These are phyloP conservation scores for Chaetomium sp. DNA, from an alignment of 2,329 filamentous ascomycete species.

Conservation along the genomic window DNA sequence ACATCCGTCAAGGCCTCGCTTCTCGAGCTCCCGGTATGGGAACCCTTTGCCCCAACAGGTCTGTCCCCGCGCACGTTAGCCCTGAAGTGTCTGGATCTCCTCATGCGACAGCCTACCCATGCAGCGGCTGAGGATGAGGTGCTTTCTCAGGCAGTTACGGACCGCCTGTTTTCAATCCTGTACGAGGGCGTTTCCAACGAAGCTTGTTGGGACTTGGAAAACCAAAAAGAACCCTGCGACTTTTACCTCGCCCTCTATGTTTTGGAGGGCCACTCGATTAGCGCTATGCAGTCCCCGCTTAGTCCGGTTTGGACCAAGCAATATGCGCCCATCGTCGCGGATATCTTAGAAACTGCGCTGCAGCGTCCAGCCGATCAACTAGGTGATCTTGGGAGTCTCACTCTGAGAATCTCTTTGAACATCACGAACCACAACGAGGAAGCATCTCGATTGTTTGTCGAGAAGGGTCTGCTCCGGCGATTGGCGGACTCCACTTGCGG, in stretches of 20 bases:
- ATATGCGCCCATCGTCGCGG: constrained; percentile 47
- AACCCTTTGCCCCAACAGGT: constrained; percentile 39
- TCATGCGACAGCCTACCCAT: constrained; percentile 46
- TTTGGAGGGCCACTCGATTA: constrained; percentile 48
- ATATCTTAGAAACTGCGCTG: constrained; percentile 38
- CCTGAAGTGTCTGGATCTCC: constrained; percentile 55
- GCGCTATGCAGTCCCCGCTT: constrained; percentile 39
- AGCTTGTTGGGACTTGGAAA: constrained; percentile 33
- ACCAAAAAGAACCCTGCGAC: constrained; percentile 31
- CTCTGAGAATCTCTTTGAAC: constrained; percentile 71
- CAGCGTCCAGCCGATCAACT: constrained; percentile 30
- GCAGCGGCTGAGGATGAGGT: constrained; percentile 43
- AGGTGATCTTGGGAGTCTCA: constrained; percentile 39
- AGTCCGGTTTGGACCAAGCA: constrained; percentile 40
- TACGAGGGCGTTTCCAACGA: constrained; percentile 29
- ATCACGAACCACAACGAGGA: constrained; percentile 72
- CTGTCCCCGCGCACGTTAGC: constrained; percentile 59
- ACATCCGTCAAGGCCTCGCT: constrained; percentile 48
- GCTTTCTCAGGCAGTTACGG: constrained; percentile 42
- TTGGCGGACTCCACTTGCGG: constrained; percentile 46
- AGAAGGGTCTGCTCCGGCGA: constrained; percentile 46
- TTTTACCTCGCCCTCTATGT: constrained; percentile 41
- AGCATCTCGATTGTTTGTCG: constrained; percentile 63
- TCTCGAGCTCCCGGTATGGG: constrained; percentile 54
- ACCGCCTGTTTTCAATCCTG: constrained; percentile 43